Percentiles rank a stretch among this genome's conserved stretches.
Evolutionary conservation across 495 filamentous ascomycete species (phyloP).

Genomic region (Penicillium ucsense): DNA sequence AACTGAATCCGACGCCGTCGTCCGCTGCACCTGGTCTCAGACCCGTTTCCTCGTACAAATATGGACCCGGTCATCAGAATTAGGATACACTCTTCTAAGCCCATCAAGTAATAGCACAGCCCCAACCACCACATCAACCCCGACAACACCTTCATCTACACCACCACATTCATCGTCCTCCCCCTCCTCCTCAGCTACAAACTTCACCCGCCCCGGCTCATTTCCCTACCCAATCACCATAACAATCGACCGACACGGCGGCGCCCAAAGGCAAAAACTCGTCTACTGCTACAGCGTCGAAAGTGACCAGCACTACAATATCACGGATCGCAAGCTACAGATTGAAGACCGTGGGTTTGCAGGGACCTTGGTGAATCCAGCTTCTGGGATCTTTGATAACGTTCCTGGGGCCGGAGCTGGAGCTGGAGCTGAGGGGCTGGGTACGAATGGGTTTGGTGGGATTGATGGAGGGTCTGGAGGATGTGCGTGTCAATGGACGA

Average conservation of each 20-base stretch:
- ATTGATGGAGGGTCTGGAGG: slow-evolving; percentile 66
- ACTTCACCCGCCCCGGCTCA: slow-evolving; percentile 54
- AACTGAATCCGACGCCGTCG: slow-evolving; percentile 46
- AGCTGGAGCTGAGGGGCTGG: slow-evolving; percentile 16
- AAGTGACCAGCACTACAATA: slow-evolving; percentile 39
- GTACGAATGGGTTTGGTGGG: slow-evolving; percentile 38
- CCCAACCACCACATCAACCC: slow-evolving; percentile 10
- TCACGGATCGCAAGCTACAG: slow-evolving; percentile 42
- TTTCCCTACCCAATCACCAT: slow-evolving; percentile 85
- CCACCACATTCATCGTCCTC: background rate
- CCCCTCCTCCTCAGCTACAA: slow-evolving; percentile 37
- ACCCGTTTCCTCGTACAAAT: slow-evolving; percentile 85
- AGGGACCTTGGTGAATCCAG: slow-evolving; percentile 51
- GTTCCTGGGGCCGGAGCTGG: slow-evolving; percentile 3
- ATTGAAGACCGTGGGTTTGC: slow-evolving; percentile 49
- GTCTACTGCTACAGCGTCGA: slow-evolving; percentile 60
- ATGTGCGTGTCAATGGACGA: slow-evolving; percentile 65
- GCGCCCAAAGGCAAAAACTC: slow-evolving; percentile 49
- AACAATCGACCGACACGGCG: slow-evolving; percentile 73
- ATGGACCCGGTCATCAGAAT: slow-evolving; percentile 55
- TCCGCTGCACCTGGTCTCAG: slow-evolving; percentile 69
- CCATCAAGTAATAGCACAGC: slow-evolving; percentile 4
- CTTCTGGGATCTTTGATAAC: slow-evolving; percentile 35
- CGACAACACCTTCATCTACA: background rate
- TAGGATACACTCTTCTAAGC: slow-evolving; percentile 36